These are phyloP conservation scores for Viridothelium virens DNA, from an alignment of 495 filamentous ascomycete species.

Conservation along the genomic window DNA sequence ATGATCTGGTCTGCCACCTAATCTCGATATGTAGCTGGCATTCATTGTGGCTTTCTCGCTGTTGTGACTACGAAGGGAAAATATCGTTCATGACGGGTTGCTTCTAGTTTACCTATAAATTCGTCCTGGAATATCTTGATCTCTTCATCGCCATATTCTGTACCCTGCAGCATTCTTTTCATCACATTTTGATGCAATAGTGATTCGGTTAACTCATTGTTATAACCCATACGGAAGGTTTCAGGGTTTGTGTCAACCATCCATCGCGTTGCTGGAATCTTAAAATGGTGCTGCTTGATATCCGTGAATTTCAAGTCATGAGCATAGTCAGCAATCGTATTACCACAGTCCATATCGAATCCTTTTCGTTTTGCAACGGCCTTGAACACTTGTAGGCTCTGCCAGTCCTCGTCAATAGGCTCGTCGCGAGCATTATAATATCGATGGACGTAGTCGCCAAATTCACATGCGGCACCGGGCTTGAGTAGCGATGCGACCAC, in stretches of 20 bases:
- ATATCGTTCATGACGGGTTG: not conserved
- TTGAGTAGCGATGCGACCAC: conserved; percentile 9
- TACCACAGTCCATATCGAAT: not conserved
- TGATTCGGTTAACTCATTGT: not conserved
- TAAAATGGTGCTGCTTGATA: conserved; percentile 1
- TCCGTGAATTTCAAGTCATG: not conserved
- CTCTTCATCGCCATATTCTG: not conserved
- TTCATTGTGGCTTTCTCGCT: not conserved
- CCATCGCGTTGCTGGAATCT: not conserved
- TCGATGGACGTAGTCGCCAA: not conserved
- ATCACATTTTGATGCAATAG: conserved; percentile 3
- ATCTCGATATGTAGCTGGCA: no score
- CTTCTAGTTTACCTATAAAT: not conserved
- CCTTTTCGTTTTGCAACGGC: conserved; percentile 5
- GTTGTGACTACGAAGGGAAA: conserved; percentile 8
- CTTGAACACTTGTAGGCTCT: not conserved
- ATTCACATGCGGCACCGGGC: conserved; percentile 5
- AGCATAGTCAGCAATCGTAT: conserved; percentile 4
- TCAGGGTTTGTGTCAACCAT: not conserved
- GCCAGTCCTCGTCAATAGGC: not conserved
- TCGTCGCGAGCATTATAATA: not conserved
- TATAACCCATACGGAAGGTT: conserved; percentile 6
- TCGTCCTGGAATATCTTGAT: not conserved
- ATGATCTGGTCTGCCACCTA: no score
- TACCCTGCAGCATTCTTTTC: conserved; percentile 7